Percentiles rank a stretch among this genome's conserved stretches.
phyloP scores from a whole-genome alignment of 2,329 filamentous ascomycete genomes.

The Epichloe gansuensis region DNA sequence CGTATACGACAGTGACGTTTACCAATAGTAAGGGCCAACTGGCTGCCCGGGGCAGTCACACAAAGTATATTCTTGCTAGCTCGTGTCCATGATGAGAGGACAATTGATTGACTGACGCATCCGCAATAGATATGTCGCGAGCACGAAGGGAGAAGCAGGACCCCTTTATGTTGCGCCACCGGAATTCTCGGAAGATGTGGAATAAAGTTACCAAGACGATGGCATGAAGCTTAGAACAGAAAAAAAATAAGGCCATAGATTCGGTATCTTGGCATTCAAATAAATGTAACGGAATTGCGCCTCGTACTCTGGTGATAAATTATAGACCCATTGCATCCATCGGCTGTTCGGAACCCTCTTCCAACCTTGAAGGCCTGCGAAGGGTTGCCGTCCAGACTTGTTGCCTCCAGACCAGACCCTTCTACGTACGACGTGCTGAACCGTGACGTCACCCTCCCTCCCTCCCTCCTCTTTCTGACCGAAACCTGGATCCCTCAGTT shows the following conservation, averaged over 20 bases:
- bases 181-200: slow-evolving; percentile 22
- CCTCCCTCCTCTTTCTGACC: neutral
- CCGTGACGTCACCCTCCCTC: neutral
- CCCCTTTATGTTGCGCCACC: slow-evolving; percentile 23
- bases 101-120: slow-evolving; percentile 6
- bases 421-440: neutral
- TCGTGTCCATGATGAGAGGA: neutral
- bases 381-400: too few species aligned
- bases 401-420: too few species aligned
- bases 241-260: neutral
- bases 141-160: slow-evolving; percentile 23
- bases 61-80: slow-evolving; percentile 35
- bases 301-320: neutral
- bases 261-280: neutral
- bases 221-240: too few species aligned
- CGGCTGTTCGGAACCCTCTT: too few species aligned
- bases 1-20: slow-evolving; percentile 48
- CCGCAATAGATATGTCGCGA: slow-evolving; percentile 27
- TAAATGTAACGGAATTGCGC: neutral
- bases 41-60: slow-evolving; percentile 51
- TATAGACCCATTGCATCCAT: too few species aligned
- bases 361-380: too few species aligned
- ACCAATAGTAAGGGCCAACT: slow-evolving; percentile 45
- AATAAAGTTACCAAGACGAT: slow-evolving; percentile 10
- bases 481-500: neutral